These are phyloP conservation scores for Beauveria varroae DNA, from an alignment of 2,329 filamentous ascomycete genomes.

Conservation along the genomic window DNA sequence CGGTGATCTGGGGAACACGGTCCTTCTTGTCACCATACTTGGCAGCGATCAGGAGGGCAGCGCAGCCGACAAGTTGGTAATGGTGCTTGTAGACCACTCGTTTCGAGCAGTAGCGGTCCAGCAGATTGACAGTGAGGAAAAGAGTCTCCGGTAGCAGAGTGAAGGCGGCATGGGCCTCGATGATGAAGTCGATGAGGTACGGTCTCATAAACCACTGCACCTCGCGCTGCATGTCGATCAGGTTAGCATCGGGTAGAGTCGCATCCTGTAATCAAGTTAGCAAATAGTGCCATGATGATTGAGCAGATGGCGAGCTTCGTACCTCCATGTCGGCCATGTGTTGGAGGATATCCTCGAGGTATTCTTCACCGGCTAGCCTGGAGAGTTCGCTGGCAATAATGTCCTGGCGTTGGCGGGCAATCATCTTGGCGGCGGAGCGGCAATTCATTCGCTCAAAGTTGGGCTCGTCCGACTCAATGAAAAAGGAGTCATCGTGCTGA, in stretches of 20 bases:
- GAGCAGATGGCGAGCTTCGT: conserved; percentile 1
- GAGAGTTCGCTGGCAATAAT: conserved; percentile 86
- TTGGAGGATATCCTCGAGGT: conserved; percentile 86
- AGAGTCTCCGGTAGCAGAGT: conserved; percentile 89
- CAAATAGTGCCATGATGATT: conserved; percentile 18
- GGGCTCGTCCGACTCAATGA: conserved; percentile 48
- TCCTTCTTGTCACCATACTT: conserved; percentile 99
- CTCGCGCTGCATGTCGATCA: conserved; percentile 98
- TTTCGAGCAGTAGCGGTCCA: conserved; percentile 96
- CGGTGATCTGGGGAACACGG: conserved; percentile 91
- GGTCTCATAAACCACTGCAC: conserved; percentile 99
- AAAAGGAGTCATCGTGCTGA: conserved; percentile 41
- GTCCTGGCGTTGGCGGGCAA: conserved; percentile 77
- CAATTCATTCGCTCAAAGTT: conserved; percentile 52
- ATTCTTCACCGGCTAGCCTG: conserved; percentile 76
- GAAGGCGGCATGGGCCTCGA: conserved; percentile 94
- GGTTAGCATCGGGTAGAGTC: conserved; percentile 90
- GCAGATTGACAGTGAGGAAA: conserved; percentile 91
- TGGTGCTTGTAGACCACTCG: conserved; percentile 98
- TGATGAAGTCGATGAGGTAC: conserved; percentile 94
- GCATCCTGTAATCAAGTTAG: conserved; percentile 48
- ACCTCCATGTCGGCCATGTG: conserved; percentile 96
- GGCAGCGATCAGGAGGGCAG: conserved; percentile 88
- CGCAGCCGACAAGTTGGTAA: conserved; percentile 95
- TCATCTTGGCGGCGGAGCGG: conserved; percentile 68